These are phyloP conservation scores for Spathaspora passalidarum DNA, from an alignment of 805 yeast species.

Conservation along the genomic window DNA sequence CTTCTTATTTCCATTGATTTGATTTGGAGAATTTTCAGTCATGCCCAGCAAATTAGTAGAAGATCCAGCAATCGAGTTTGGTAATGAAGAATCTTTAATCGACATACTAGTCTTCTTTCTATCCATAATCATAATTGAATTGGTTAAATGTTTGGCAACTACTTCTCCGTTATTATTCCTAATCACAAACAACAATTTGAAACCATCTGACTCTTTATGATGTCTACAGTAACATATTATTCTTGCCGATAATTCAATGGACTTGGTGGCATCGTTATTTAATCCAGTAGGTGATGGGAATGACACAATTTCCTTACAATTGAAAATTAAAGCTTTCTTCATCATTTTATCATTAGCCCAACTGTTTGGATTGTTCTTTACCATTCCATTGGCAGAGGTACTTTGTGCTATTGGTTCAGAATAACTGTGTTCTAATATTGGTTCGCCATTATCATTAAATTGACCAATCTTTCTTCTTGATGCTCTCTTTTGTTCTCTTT, in stretches of 20 bases:
- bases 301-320: conserved; percentile 82
- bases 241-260: conserved; percentile 59
- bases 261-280: conserved; percentile 27
- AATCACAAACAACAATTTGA: conserved; percentile 65
- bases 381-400: conserved; percentile 19
- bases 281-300: conserved; percentile 60
- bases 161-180: conserved; percentile 59
- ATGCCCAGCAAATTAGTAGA: conserved; percentile 18
- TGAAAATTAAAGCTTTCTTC: conserved; percentile 84
- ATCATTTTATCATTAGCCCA: conserved; percentile 75
- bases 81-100: conserved; percentile 9
- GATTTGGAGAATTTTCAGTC: neutral
- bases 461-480: conserved; percentile 80
- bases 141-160: conserved; percentile 68
- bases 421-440: neutral
- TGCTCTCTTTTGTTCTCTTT: conserved; percentile 92
- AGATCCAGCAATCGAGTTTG: conserved; percentile 18
- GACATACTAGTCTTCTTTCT: conserved; percentile 60
- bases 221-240: conserved; percentile 96
- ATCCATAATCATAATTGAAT: conserved; percentile 89
- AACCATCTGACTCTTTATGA: conserved; percentile 86
- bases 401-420: conserved; percentile 4
- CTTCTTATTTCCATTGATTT: conserved; percentile 7
- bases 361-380: conserved; percentile 56
- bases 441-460: conserved; percentile 9